Evolutionary conservation across 2,329 filamentous ascomycete species (phyloP).

Genomic region (Davidsoniella virescens): DNA sequence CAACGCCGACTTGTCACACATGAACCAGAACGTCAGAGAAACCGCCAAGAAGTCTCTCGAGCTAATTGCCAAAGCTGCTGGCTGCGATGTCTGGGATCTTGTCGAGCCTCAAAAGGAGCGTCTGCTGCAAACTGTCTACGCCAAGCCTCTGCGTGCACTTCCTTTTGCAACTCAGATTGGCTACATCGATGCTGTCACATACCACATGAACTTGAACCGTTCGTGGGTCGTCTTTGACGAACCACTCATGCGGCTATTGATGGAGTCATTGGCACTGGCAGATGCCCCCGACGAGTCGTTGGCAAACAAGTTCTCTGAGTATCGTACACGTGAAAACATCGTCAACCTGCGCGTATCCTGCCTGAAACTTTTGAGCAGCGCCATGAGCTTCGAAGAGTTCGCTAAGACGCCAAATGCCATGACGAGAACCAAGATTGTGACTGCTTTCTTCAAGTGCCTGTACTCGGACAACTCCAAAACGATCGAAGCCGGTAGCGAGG

Average conservation of each 20-base stretch:
- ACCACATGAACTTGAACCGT: constrained; percentile 75
- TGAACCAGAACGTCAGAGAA: constrained; percentile 87
- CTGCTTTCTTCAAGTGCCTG: constrained; percentile 93
- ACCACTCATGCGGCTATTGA: constrained; percentile 70
- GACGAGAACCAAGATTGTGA: constrained; percentile 58
- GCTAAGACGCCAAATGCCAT: constrained; percentile 51
- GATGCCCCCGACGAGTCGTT: constrained; percentile 90
- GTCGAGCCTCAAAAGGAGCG: constrained; percentile 81
- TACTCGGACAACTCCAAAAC: constrained; percentile 88
- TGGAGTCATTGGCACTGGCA: constrained; percentile 84
- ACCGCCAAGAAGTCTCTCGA: constrained; percentile 69
- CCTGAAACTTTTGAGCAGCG: constrained; percentile 80
- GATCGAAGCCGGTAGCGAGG: constrained; percentile 83
- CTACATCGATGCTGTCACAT: constrained; percentile 94
- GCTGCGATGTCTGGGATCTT: constrained; percentile 70
- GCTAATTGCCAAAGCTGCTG: constrained; percentile 62
- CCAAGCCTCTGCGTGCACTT: constrained; percentile 80
- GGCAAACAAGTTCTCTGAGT: constrained; percentile 83
- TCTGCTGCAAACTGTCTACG: constrained; percentile 80
- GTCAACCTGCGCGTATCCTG: constrained; percentile 84
- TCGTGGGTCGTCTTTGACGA: constrained; percentile 89
- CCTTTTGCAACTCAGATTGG: constrained; percentile 94
- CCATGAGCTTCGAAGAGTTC: constrained; percentile 87
- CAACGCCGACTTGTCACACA: constrained; percentile 78
- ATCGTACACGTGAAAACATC: constrained; percentile 89